A percentile compares a stretch with the other conserved stretches of the same genome.
These are phyloP conservation scores for Phytophthora pisi DNA, from an alignment of 352 stramenopile genomes.

Conservation along the genomic window DNA sequence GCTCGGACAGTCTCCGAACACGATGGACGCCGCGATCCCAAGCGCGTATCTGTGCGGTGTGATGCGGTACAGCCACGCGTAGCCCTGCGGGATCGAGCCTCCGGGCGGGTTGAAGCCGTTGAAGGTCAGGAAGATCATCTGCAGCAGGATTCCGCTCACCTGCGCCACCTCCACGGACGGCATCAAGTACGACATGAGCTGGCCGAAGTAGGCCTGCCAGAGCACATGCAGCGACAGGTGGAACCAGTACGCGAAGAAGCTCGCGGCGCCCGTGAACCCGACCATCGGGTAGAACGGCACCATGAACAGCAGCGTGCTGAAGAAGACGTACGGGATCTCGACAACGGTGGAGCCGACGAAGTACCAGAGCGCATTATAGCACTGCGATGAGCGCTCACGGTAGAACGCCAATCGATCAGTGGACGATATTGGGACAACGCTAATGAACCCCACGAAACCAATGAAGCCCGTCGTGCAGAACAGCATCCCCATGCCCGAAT, in stretches of 20 bases:
- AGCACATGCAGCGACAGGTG: conserved; percentile 25
- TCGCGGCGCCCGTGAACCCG: conserved; percentile 20
- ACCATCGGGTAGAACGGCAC: conserved; percentile 24
- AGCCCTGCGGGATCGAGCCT: conserved; percentile 1
- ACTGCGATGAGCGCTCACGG: conserved; percentile 43
- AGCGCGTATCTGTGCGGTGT: conserved; percentile 26
- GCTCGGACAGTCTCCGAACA: conserved; percentile 26
- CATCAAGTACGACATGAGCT: conserved; percentile 33
- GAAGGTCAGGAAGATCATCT: conserved; percentile 29
- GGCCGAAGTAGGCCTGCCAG: conserved; percentile 27
- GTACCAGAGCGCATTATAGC: conserved; percentile 42
- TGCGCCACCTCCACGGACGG: conserved; percentile 53
- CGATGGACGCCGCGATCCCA: conserved; percentile 5
- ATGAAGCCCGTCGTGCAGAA: conserved; percentile 78
- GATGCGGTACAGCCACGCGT: conserved; percentile 28
- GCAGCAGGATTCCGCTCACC: conserved; percentile 34
- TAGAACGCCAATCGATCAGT: conserved; percentile 84
- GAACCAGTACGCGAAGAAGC: conserved; percentile 26
- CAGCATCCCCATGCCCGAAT: conserved; percentile 45
- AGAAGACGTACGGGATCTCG: conserved; percentile 14
- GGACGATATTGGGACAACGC: conserved; percentile 64
- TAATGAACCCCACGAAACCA: conserved; percentile 69
- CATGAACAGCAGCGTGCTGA: conserved; percentile 22
- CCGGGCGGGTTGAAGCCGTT: conserved; percentile 30
- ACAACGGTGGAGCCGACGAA: conserved; percentile 23